Conservation (phyloP, 192 early-diverging fungal species). For the Coemansia sp. region DNA sequence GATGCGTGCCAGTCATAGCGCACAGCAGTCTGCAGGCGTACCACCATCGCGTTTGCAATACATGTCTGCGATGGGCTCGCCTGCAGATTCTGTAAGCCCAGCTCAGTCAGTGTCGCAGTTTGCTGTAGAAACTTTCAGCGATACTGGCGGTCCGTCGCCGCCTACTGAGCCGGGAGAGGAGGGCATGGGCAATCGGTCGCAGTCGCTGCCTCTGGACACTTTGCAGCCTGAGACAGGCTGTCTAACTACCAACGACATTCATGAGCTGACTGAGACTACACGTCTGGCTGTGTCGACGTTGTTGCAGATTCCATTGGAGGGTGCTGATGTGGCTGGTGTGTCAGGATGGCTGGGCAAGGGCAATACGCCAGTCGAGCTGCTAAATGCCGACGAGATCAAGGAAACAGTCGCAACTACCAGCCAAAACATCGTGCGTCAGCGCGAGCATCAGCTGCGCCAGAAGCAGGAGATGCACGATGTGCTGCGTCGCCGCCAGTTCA, state of each 20-base stretch:
- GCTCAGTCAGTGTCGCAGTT: conserved; percentile 31
- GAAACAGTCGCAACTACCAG: conserved; percentile 49
- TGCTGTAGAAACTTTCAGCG: not conserved
- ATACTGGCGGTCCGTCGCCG: not conserved
- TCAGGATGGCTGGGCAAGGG: conserved; percentile 50
- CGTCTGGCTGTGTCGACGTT: conserved; percentile 39
- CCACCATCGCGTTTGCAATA: conserved; percentile 20
- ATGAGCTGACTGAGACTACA: conserved; percentile 38
- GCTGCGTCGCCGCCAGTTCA: conserved; percentile 4
- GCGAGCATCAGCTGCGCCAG: conserved; percentile 43
- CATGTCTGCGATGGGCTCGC: conserved; percentile 27
- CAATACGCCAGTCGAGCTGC: conserved; percentile 46
- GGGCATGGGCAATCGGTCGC: not conserved
- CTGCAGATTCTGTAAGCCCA: conserved; percentile 20
- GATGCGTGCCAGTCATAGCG: conserved; percentile 1
- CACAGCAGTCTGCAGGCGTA: not conserved
- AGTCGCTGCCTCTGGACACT: not conserved
- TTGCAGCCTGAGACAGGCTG: not conserved
- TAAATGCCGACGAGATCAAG: conserved; percentile 36
- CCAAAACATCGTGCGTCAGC: conserved; percentile 45
- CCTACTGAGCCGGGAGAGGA: not conserved
- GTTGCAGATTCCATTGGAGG: conserved; percentile 48
- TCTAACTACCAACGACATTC: conserved; percentile 37
- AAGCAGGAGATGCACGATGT: conserved; percentile 32
- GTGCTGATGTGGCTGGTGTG: conserved; percentile 44